Conservation (phyloP, 768 basidiomycete species). For the Russula virescens region DNA sequence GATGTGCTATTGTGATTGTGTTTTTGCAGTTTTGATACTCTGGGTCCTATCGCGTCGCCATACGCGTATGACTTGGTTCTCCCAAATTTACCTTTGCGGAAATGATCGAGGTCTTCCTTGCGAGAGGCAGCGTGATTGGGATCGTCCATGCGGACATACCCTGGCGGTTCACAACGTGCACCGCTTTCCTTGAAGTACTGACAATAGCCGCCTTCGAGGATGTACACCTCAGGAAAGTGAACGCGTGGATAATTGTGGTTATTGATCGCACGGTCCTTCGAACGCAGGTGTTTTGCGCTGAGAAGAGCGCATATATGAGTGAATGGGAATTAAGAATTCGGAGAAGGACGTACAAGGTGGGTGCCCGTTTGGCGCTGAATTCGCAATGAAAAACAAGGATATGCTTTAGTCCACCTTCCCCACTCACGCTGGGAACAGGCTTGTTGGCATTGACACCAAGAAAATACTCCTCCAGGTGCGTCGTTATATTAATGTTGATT, state of each 20-base stretch:
- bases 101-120: conserved; percentile 83
- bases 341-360: conserved; percentile 73
- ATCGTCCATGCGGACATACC: conserved; percentile 94
- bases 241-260: conserved; percentile 86
- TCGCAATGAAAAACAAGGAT: conserved; percentile 97
- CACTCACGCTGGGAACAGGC: conserved; percentile 67
- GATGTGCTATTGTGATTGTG: conserved; percentile 59
- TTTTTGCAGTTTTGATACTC: conserved; percentile 43
- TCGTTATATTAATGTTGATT: conserved; percentile 81
- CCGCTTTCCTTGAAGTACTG: conserved; percentile 71
- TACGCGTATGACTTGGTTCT: conserved; percentile 91
- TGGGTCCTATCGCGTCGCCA: conserved; percentile 54
- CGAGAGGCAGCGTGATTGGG: conserved; percentile 76
- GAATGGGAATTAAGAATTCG: background rate
- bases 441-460: conserved; percentile 51
- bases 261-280: conserved; percentile 85
- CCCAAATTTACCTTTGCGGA: conserved; percentile 82
- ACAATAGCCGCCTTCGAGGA: conserved; percentile 94
- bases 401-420: conserved; percentile 68
- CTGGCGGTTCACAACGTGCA: conserved; percentile 68
- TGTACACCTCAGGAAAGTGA: conserved; percentile 94
- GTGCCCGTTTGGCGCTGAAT: conserved; percentile 91
- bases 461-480: conserved; percentile 74
- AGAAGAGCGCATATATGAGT: background rate
- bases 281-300: conserved; percentile 91